Conservation (phyloP, 2,329 filamentous ascomycete genomes). For the Colletotrichum sp. region DNA sequence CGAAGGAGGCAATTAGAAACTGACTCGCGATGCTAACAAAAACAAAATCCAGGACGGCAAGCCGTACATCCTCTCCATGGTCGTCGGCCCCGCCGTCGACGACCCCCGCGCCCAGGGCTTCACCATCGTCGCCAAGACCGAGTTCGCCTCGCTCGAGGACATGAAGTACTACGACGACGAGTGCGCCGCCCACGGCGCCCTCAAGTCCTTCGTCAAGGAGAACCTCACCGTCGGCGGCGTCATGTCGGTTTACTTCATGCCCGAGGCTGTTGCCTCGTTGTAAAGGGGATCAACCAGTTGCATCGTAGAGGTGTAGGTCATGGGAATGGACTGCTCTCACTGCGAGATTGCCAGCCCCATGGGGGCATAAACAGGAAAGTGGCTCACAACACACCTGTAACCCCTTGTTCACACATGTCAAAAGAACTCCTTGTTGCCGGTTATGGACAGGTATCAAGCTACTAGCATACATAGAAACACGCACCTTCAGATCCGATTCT, state of each 20-base stretch:
- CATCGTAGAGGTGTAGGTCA: neutral
- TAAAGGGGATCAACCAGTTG: neutral
- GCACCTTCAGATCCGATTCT: neutral
- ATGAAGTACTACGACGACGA: constrained; percentile 72
- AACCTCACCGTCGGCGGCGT: constrained; percentile 38
- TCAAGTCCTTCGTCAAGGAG: constrained; percentile 41
- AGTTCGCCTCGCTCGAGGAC: constrained; percentile 69
- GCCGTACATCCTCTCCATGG: constrained; percentile 68
- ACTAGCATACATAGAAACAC: constrained; percentile 1
- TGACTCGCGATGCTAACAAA: neutral
- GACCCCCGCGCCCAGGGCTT: constrained; percentile 69
- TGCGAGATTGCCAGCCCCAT: neutral
- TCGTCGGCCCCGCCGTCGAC: constrained; percentile 57
- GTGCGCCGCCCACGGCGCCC: constrained; percentile 46
- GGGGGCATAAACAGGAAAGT: neutral
- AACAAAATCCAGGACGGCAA: constrained; percentile 66
- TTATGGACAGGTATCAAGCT: constrained; percentile 19
- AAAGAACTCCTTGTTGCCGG: constrained; percentile 1
- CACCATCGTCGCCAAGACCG: constrained; percentile 66
- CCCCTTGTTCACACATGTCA: neutral
- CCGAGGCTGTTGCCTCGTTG: constrained; percentile 26
- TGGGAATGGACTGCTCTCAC: neutral
- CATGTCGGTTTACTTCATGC: constrained; percentile 46
- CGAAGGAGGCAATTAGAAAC: neutral
- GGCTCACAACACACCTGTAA: neutral